Conservation (phyloP, 306 rosid species). For the Cucumis sativus region Cucumber_9930_V3 NC_026656.2:15219001-15219500, state of each 20-base stretch:
- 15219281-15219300: neutral
- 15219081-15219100: neutral
- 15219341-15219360: neutral
- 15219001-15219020: neutral
- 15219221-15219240: neutral
- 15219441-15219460: neutral
- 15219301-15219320: neutral
- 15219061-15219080: neutral
- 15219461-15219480: neutral
- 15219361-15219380: neutral
- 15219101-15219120: neutral
- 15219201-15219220: neutral
- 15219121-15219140: neutral
- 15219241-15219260: neutral
- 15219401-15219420: neutral
- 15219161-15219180: neutral
- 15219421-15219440: neutral
- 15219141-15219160: neutral
- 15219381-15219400: neutral
- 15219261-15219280: neutral
- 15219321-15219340: neutral
- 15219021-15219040: neutral
- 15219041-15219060: neutral
- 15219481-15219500: neutral
- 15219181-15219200: neutral